Evolutionary conservation across 345 rosid species (phyloP), one percentile per base, ranked within the genome.

Genomic region (Capsella bursapastoris): DNA sequence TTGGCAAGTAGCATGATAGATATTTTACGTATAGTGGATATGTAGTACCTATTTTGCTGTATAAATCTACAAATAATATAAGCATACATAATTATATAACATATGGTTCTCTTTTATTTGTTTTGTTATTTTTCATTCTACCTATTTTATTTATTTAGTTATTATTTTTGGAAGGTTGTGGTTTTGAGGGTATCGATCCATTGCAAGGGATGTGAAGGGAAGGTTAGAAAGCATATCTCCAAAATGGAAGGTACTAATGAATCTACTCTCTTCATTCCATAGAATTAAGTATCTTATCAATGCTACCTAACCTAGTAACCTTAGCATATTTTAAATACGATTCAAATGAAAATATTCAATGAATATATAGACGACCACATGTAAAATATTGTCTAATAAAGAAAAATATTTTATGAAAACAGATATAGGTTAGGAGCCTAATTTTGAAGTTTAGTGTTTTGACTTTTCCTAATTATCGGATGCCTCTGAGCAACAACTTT

Each of bases 201-300:
- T 69, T 94, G 98, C 90, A 88, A 89, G 75, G 98, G 97, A 10
- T 94, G 98, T 76, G 98, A 94, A 87, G 93, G 90, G 74, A 94
- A 91, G 84, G 89, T 94, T 35, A 82, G 92, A 79, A 94, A 86
- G 61, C 97, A 94, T 70, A 82, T 94, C 60, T 86, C 97, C 59
- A 94, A 86, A 86, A 94, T 94, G 93, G 92, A 94, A 90, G 98
- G 98, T 79, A 47, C 84, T 13, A 43, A 50, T 34, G 22, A 62
- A 40, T 64, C 34, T 56, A 34, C 16, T 59, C 16, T 59, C 27
- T 68, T 44, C 65, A 44, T 47, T 45, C 27, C 15, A 35, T 9
- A 61, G 29, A 4, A 1, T 11, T 14, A n/a, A 74, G 0, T 41
- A 43, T 52, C 43, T 48, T 28, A 45, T 29, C 40, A 4, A 49